A percentile compares a stretch with the other conserved stretches of the same genome.
Conservation (phyloP, 129 eudicot genomes). For the Ambrosia trifida region DNA sequence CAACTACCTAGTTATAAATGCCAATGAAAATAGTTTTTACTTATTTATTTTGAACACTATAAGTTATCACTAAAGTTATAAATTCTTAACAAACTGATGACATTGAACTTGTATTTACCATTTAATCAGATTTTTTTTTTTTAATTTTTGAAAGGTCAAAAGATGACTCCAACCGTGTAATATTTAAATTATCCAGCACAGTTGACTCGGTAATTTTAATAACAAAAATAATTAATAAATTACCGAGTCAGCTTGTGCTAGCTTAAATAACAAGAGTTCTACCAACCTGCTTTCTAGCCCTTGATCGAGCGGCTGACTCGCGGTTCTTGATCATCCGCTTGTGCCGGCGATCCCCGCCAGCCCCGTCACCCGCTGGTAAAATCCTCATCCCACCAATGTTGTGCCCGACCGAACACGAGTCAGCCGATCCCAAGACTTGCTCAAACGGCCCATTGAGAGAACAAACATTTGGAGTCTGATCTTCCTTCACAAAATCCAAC, state of each 20-base stretch:
- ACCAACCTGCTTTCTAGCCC: slow-evolving; percentile 81
- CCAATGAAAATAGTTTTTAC: too few species aligned
- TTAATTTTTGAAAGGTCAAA: too few species aligned
- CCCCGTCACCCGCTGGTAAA: slow-evolving; percentile 31
- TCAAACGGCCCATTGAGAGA: too few species aligned
- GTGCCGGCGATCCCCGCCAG: slow-evolving; percentile 52
- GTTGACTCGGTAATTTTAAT: too few species aligned
- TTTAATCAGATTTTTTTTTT: too few species aligned
- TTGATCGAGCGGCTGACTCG: slow-evolving; percentile 78
- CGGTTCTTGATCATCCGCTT: slow-evolving; percentile 81
- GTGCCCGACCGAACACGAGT: slow-evolving; percentile 29
- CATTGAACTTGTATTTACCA: not conserved
- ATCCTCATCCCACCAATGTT: slow-evolving; percentile 37
- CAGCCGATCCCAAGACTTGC: slow-evolving; percentile 34
- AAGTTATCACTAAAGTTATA: not conserved
- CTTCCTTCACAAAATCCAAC: slow-evolving; percentile 24
- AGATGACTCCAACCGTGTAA: too few species aligned
- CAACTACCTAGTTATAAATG: too few species aligned
- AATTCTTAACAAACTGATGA: not conserved
- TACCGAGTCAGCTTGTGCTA: not conserved
- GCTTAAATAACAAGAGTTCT: not conserved
- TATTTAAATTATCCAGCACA: too few species aligned
- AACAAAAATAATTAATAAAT: too few species aligned
- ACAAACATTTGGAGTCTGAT: not conserved
- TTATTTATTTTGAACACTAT: too few species aligned